These are phyloP conservation scores for Erythrophleum ivorense DNA, from an alignment of 331 rosid genomes.

Conservation along the genomic window DNA sequence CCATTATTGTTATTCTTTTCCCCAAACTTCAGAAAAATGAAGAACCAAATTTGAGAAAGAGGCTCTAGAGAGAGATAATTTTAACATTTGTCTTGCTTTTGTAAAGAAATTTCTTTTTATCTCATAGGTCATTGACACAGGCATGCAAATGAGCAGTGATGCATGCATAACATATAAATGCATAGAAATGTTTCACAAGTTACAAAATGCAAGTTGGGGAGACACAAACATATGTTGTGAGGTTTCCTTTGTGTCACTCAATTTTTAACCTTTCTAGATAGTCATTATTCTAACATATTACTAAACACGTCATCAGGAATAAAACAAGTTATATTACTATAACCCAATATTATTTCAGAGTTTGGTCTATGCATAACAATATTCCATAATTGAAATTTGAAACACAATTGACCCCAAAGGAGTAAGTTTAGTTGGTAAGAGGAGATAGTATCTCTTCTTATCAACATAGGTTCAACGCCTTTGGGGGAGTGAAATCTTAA, in stretches of 20 bases:
- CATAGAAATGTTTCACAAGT: not conserved
- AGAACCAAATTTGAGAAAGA: not conserved
- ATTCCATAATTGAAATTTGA: not conserved
- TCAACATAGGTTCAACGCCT: not conserved
- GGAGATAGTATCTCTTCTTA: not conserved
- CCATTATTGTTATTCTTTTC: slow-evolving; percentile 17
- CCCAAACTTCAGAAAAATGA: not conserved
- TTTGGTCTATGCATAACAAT: slow-evolving; percentile 12
- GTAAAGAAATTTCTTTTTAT: not conserved
- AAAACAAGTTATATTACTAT: not conserved
- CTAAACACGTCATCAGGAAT: slow-evolving; percentile 4
- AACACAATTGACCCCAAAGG: not conserved
- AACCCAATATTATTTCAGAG: not conserved
- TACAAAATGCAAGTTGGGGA: slow-evolving; percentile 11
- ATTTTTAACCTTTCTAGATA: not conserved
- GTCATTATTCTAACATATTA: not conserved
- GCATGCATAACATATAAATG: not conserved
- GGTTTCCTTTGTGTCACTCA: slow-evolving; percentile 6
- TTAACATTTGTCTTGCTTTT: not conserved
- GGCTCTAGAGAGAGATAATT: not conserved
- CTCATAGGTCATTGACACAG: not conserved
- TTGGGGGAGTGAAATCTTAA: not conserved
- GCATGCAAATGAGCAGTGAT: slow-evolving; percentile 13
- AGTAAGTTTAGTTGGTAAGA: not conserved
- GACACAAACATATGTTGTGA: not conserved